Evolutionary conservation across 2,329 filamentous ascomycete species (phyloP), one percentile per base, ranked within the genome.

Genomic region (Aspergillus caelatus): DNA sequence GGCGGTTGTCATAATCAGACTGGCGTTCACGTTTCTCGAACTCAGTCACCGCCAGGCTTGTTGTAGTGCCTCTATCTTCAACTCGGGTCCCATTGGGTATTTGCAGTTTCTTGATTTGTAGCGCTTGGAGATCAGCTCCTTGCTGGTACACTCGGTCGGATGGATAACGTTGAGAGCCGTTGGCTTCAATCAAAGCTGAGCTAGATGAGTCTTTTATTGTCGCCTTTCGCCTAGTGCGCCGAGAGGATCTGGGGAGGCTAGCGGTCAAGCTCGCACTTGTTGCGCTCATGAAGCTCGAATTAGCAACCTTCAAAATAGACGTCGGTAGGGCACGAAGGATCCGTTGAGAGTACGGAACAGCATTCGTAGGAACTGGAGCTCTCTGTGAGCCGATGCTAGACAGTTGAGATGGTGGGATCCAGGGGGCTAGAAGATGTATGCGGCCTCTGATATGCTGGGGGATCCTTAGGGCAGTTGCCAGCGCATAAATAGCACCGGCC

Each of bases 401-500:
- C 84, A 97, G 91, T 75, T 97, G 93, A 5, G 93, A 98, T 0
- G 95, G 95, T 1, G 95, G 95, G 54, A 99, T 98, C 95, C 77
- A 79, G 0, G 95, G 95, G 0, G 95, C 94, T 10, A 99, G 85
- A 2, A 99, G 86, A 77, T 99, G 95, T 61, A 99, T 95, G 59
- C 93, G 90, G 23, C 95, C 95, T 7, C 94, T 90, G 65, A 99
- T 96, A 73, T 97, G 92, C 72, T 97, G 94, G 4, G 95, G 95
- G 87, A 99, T 96, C 52, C 95, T 91, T 52, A 99, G 83, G 0
- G 95, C 95, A 0, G 95, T 98, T 0, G 95, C 95, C 21, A 99
- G 86, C 2, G 95, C 95, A 74, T 99, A 99, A 58, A 99, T 96
- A n/a, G 95, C 94, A 19, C 95, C 95, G 0, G 95, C 95, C 0